These are phyloP conservation scores for Hypseocharis bilobata DNA, from an alignment of 441 rosid species.

Conservation along the genomic window DNA sequence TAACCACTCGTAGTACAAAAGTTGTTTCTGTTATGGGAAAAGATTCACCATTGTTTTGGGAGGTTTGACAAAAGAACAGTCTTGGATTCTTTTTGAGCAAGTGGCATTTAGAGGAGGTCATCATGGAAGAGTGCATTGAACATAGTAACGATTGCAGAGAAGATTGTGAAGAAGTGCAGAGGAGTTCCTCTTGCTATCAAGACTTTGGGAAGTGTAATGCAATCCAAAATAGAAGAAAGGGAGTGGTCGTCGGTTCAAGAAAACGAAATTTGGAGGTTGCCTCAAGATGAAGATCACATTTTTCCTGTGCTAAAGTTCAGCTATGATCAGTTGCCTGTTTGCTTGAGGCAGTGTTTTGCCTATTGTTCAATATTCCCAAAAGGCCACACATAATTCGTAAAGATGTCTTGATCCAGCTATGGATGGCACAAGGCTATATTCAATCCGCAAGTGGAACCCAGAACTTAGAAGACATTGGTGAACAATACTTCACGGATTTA, in stretches of 20 bases:
- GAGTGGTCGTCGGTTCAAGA: slow-evolving; percentile 19
- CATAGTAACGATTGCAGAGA: slow-evolving; percentile 20
- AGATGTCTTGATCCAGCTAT: slow-evolving; percentile 9
- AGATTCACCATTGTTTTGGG: neutral
- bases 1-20: slow-evolving; percentile 25
- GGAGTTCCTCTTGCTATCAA: slow-evolving; percentile 33
- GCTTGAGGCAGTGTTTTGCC: slow-evolving; percentile 26
- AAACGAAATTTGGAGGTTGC: neutral
- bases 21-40: slow-evolving; percentile 22
- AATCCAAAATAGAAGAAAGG: neutral
- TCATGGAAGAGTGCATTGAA: neutral
- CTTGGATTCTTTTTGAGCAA: slow-evolving; percentile 23
- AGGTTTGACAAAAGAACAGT: slow-evolving; percentile 14
- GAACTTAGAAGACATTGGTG: slow-evolving; percentile 8
- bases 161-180: slow-evolving; percentile 21
- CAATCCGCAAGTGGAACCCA: neutral
- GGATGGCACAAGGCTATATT: slow-evolving; percentile 28
- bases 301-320: slow-evolving; percentile 16
- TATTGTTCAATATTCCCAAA: slow-evolving; percentile 22
- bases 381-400: neutral
- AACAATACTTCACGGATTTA: slow-evolving; percentile 16
- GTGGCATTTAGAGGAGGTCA: slow-evolving; percentile 16
- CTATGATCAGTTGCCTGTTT: slow-evolving; percentile 19
- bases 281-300: neutral
- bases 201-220: slow-evolving; percentile 23